Conservation (phyloP, 2,329 filamentous ascomycete species). For the Davidsoniella australis region DNA sequence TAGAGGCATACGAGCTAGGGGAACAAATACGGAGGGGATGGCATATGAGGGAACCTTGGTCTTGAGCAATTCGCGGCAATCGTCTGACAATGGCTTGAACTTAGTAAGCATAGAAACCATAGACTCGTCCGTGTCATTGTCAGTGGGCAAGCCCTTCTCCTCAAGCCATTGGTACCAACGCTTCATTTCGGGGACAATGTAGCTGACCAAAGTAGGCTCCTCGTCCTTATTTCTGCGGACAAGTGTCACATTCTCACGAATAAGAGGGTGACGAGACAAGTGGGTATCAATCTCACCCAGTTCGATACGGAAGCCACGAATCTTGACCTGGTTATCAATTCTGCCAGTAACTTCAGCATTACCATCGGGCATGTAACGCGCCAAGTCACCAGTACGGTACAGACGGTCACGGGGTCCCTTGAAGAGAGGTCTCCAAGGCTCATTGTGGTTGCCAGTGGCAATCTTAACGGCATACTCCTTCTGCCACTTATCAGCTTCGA, state of each 20-base stretch:
- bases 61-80: conserved; percentile 23
- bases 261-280: conserved; percentile 53
- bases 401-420: conserved; percentile 70
- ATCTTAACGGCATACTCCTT: conserved; percentile 21
- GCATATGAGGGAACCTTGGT: conserved; percentile 21
- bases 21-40: conserved; percentile 21
- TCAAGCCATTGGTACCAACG: conserved; percentile 55
- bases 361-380: conserved; percentile 52
- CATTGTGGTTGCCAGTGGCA: conserved; percentile 17
- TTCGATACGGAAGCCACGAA: conserved; percentile 89
- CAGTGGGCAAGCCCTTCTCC: conserved; percentile 11
- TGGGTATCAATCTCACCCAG: conserved; percentile 83
- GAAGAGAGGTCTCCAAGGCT: conserved; percentile 66
- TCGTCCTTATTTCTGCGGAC: conserved; percentile 71
- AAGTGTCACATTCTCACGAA: conserved; percentile 74
- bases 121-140: conserved; percentile 12
- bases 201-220: conserved; percentile 74
- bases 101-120: conserved; percentile 22
- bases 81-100: conserved; percentile 21
- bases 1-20: conserved; percentile 17
- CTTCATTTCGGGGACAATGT: conserved; percentile 67
- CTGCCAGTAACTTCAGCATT: conserved; percentile 66
- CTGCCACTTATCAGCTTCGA: conserved; percentile 46
- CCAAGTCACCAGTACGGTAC: conserved; percentile 78
- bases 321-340: conserved; percentile 82